Base-by-base conservation (phyloP, 306 rosid species). In the Quercus agrifolia region DNA sequence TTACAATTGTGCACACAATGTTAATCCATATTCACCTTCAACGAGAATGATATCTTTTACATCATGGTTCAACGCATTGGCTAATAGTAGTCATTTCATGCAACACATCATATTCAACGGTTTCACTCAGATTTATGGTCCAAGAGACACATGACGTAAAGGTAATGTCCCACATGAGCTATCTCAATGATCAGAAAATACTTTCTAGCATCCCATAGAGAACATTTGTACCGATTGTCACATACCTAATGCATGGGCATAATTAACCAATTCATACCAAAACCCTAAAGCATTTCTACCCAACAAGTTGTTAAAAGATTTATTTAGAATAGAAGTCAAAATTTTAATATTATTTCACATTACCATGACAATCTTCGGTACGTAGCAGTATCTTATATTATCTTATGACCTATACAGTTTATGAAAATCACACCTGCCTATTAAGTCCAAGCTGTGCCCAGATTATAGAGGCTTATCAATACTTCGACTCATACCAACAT, bases 401-500 rank as follows among this genome's bases (percentile, higher is more conserved):
- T 14, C 35, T 14, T 15, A 27, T 14, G 38, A 59, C 23, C 33
- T 59, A 66, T 6, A 33, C 2, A 13, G 4, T 31, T 4, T 8
- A 66, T 17, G 23, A 41, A 30, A 66, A 31, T 31, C 11, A 31
- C 5, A 19, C n/a, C 41, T 13, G 28, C 38, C 20, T 25, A 5
- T 62, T 28, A 25, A 15, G 27, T 19, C 21, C 28, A n/a, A 57
- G 49, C 27, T 28, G 70, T 79, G 31, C 71, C 59, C 1, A 56
- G 30, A 61, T 62, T 33, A 51, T 74, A 35, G 28, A 21, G 23
- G 35, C 67, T 80, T 49, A 61, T 66, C 81, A 58, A 59, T 49
- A 25, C 63, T 78, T 59, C 51, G 70, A 79, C 68, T 56, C 63
- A 62, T 82, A 76, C 70, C 51, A 70, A 76, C 82, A 78, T 11